Conservation (phyloP, 2,329 filamentous ascomycete species). For the Cordyceps farinosa region DNA sequence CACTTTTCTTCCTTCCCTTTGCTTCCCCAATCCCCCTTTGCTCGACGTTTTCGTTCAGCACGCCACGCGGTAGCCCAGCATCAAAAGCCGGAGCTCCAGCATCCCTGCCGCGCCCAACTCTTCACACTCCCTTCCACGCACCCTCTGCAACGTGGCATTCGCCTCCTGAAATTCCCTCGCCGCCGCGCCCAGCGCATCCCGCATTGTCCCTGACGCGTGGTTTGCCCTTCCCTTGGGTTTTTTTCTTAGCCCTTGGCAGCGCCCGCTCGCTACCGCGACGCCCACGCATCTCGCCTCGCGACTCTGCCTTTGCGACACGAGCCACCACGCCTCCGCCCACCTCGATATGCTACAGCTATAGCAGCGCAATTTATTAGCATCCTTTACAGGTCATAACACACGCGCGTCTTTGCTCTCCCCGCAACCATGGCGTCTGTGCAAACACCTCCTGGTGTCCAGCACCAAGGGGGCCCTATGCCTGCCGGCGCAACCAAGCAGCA, state of each 20-base stretch:
- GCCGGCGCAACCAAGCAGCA: conserved; percentile 70
- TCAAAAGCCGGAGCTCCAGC: conserved; percentile 11
- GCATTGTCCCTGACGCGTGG: conserved; percentile 10
- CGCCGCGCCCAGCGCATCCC: conserved; percentile 7
- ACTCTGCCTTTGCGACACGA: conserved; percentile 23
- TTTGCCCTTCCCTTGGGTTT: conserved; percentile 19
- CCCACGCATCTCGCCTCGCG: conserved; percentile 10
- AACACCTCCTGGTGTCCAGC: conserved; percentile 63
- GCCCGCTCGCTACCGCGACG: conserved; percentile 8
- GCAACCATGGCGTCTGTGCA: conserved; percentile 77
- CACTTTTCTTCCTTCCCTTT: conserved; percentile 41
- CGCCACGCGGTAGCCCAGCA: conserved; percentile 20
- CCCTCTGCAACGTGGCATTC: conserved; percentile 12
- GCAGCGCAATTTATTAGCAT: conserved; percentile 24
- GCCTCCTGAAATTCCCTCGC: conserved; percentile 6
- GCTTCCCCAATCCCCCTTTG: conserved; percentile 28
- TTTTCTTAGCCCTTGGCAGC: conserved; percentile 16
- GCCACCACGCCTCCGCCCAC: conserved; percentile 17
- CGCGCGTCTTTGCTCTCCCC: conserved; percentile 25
- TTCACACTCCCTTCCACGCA: conserved; percentile 15
- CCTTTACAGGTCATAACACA: conserved; percentile 25
- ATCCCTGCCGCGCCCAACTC: conserved; percentile 10
- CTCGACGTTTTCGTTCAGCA: conserved; percentile 21
- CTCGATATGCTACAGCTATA: conserved; percentile 41
- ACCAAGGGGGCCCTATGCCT: conserved; percentile 60